Evolutionary conservation across 805 yeast species (phyloP).

Genomic region (Scheffersomyces spartinae): DNA sequence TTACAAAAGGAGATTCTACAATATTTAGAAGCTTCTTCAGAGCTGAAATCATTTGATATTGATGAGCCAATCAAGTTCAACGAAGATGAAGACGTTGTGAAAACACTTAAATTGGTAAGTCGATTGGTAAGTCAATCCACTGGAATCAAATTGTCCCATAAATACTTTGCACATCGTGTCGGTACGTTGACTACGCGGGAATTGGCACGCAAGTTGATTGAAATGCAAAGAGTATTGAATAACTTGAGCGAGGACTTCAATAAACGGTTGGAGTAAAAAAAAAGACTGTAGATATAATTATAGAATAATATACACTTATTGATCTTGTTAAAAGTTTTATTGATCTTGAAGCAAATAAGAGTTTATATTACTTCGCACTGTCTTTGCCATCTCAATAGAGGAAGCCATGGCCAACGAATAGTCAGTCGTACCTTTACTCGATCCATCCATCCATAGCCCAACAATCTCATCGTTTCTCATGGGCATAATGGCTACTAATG

Average conservation of each 20-base stretch:
- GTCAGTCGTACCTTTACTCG: conserved; percentile 15
- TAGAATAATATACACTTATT: conserved; percentile 5
- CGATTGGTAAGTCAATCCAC: conserved; percentile 12
- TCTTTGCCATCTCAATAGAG: conserved; percentile 28
- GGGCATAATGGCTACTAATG: conserved; percentile 40
- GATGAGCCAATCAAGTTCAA: conserved; percentile 9
- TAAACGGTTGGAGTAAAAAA: too few species aligned
- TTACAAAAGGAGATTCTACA: conserved; percentile 9
- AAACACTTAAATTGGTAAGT: conserved; percentile 4
- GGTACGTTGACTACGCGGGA: conserved; percentile 8
- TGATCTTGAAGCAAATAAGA: conserved; percentile 20
- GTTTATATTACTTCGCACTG: conserved; percentile 34
- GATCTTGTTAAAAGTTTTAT: not conserved
- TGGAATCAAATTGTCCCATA: conserved; percentile 11
- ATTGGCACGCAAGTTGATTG: conserved; percentile 13
- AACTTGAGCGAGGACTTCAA: too few species aligned
- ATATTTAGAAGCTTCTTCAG: conserved; percentile 7
- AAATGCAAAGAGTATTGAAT: conserved; percentile 12
- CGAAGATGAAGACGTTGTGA: conserved; percentile 6
- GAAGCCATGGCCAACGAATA: too few species aligned
- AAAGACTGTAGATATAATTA: conserved; percentile 14
- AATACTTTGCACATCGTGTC: conserved; percentile 7
- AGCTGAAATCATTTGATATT: conserved; percentile 3
- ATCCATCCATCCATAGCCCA: conserved; percentile 43
- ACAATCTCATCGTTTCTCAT: conserved; percentile 46